Evolutionary conservation across 1,284 basidiomycete species (phyloP), one percentile per base, ranked within the genome.

Genomic region (Ceratobasidium sp.): DNA sequence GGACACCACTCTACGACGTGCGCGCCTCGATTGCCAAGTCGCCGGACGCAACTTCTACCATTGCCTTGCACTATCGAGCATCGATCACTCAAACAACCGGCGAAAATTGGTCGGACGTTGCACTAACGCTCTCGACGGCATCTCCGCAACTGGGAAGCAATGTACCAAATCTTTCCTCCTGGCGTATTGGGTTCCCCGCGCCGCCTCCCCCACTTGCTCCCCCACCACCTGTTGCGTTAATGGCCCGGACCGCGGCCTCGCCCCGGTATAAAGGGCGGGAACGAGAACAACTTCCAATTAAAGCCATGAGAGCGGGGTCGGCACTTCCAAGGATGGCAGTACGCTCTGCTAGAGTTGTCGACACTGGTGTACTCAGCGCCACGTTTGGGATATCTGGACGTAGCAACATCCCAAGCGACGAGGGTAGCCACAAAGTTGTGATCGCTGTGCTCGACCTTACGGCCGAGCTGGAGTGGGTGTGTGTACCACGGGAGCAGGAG

Each of bases 1-100:
- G 82, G 82, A 71, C 77, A 20, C 81, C 82, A 1, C 78, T 81
- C 6, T 83, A 82, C 55, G 82, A 82, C 73, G 64, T 83, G 14
- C 79, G 82, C 30, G 82, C 82, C 16, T 71, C 65, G 4, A 78
- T 82, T 33, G 78, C 78, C 35, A 64, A 66, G 33, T 70, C 20
- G 85, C 85, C 35, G 1, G 77, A 71, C 27, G 54, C 46, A 4
- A n/a, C 30, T 59, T 75, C 78, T 18, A 67, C 74, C n/a, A 74
- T 82, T 23, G 48, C 73, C 2, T 48, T 82, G n/a, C 79, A 82
- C 30, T 82, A 82, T 66, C 79, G 81, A 57, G 81, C 82, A 1
- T 80, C 79, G 23, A 81, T 82, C 55, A 69, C 77, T 1, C 82
- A 82, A 59, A 67, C 77, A 8, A 81, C 81, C 2, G 81, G 81